Conservation (phyloP, 192 early-diverging fungal species). For the Backusella tuberculispora region DNA sequence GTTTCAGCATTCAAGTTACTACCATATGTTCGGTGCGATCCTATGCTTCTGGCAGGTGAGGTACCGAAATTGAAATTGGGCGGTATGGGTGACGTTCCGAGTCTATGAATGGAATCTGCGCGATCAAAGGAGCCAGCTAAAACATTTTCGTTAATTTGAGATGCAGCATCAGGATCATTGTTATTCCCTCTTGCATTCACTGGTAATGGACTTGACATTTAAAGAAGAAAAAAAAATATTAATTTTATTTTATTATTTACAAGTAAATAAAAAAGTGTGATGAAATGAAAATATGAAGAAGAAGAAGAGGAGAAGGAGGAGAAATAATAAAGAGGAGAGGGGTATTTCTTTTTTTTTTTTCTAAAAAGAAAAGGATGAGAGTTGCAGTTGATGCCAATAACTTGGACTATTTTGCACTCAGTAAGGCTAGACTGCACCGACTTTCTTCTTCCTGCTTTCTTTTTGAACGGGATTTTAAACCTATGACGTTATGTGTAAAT, state of each 20-base stretch:
- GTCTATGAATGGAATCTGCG: conserved; percentile 2
- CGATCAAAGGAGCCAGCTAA: conserved; percentile 25
- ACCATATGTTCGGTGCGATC: conserved; percentile 22
- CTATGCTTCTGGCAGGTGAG: conserved; percentile 15
- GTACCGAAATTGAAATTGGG: conserved; percentile 19
- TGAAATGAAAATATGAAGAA: neutral
- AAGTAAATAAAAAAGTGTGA: neutral
- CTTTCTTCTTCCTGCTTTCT: conserved; percentile 1
- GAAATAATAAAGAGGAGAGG: neutral
- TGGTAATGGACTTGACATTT: conserved; percentile 27
- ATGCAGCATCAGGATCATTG: neutral
- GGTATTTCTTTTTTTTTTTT: neutral
- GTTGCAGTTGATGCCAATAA: neutral
- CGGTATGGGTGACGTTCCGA: conserved; percentile 22
- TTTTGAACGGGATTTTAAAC: neutral
- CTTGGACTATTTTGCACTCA: neutral
- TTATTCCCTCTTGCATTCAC: conserved; percentile 22
- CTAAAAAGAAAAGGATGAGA: neutral
- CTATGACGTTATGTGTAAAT: neutral
- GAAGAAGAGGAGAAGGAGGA: neutral
- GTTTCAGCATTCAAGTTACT: neutral
- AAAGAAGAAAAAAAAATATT: too few relatives aligned
- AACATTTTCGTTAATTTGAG: conserved; percentile 9
- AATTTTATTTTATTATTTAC: too few relatives aligned
- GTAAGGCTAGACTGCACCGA: neutral